Conservation (phyloP, 306 rosid genomes). For the Gynostemma pentaphyllum region DNA sequence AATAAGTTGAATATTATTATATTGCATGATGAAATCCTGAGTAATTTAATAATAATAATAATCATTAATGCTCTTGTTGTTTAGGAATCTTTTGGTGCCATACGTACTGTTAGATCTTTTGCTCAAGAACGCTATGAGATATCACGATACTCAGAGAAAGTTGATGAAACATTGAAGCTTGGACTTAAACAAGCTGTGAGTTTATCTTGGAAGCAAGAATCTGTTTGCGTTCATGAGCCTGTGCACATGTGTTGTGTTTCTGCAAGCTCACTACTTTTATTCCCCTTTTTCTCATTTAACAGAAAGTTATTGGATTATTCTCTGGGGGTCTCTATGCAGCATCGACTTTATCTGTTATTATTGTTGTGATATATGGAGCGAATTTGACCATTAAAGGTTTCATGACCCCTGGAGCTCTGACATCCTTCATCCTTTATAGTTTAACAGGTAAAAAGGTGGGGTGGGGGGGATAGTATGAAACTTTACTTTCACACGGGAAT, state of each 20-base stretch:
- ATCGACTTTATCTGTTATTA: conserved; percentile 57
- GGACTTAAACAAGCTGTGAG: conserved; percentile 82
- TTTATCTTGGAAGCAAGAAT: conserved; percentile 6
- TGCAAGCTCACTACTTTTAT: neutral
- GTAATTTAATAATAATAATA: no score
- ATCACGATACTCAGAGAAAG: conserved; percentile 66
- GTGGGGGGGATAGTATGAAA: neutral
- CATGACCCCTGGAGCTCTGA: conserved; percentile 60
- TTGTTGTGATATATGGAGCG: conserved; percentile 77
- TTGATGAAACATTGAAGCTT: conserved; percentile 54
- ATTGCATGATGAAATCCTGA: neutral
- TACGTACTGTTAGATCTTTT: conserved; percentile 74
- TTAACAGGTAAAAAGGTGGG: conserved; percentile 70
- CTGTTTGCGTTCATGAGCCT: conserved; percentile 6
- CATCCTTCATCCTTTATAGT: conserved; percentile 85
- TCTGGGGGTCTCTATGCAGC: conserved; percentile 78
- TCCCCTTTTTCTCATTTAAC: conserved; percentile 8
- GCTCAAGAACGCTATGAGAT: conserved; percentile 59
- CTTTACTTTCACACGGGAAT: neutral
- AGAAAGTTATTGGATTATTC: conserved; percentile 69
- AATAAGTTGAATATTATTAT: neutral
- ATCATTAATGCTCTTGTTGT: neutral
- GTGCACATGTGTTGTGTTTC: neutral
- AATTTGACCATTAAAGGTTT: conserved; percentile 56
- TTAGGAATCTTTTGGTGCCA: conserved; percentile 79